Base-by-base conservation (phyloP, 306 rosid species). In the Casuarina equisetifolia region DNA sequence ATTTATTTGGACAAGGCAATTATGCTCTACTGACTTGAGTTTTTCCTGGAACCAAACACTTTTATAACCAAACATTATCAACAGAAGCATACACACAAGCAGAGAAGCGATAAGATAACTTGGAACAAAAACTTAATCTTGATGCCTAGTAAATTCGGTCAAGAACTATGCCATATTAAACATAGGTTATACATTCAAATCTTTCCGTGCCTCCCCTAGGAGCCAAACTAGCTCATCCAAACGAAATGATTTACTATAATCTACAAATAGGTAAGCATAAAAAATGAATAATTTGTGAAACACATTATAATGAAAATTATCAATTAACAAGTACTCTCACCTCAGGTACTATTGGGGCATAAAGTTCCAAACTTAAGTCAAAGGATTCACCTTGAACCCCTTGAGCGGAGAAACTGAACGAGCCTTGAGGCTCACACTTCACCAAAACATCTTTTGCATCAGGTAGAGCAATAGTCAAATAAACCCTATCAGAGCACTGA, bases 401-500 rank as follows among this genome's bases (percentile, higher is more conserved):
- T 70, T 80, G 78, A 35, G 98, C 98, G 61, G 96, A 88, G 92
- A 94, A 94, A 81, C 75, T 81, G 63, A 94, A 94, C 50, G 83
- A 64, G 17, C 97, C 98, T 39, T 88, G 88, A 75, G 98, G 88
- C 76, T 94, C 96, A 66, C 92, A 89, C 80, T 88, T 89, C n/a
- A 94, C 86, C 54, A 73, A 76, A 63, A 89, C 84, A 85, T 94
- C 90, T 79, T 90, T 91, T 45, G 98, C 97, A 72, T 94, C 98
- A 57, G 96, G 97, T 1, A 94, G 80, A 61, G 92, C 86, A 76
- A 94, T 87, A 42, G 98, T 92, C 45, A 94, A 87, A 84, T 91
- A 92, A 68, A 94, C 90, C 83, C 82, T 92, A 44, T 88, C 93
- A 35, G 96, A 92, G 48, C 98, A 89, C 86, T 94, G 98, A 4